phyloP scores from a whole-genome alignment of 2,329 filamentous ascomycete genomes.

The Aspergillus felis region DNA sequence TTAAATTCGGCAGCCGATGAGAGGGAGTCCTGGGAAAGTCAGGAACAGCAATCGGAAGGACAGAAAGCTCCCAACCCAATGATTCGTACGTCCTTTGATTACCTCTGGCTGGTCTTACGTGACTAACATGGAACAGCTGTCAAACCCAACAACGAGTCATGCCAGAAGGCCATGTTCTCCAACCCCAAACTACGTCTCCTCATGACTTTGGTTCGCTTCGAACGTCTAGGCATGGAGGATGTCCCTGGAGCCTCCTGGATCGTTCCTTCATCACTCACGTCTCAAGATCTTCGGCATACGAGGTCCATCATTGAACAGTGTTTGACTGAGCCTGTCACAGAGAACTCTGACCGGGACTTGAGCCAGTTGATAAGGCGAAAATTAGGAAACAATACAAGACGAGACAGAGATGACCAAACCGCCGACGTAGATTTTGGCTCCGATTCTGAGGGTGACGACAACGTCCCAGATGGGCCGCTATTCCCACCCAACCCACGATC shows the following conservation, averaged over 20 bases:
- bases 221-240: slow-evolving; percentile 63
- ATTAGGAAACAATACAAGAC: slow-evolving; percentile 37
- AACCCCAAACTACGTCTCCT: slow-evolving; percentile 84
- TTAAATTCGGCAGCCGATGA: slow-evolving; percentile 67
- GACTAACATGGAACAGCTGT: slow-evolving; percentile 45
- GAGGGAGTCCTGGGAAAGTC: slow-evolving; percentile 72
- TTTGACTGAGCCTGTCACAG: slow-evolving; percentile 72
- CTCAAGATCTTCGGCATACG: slow-evolving; percentile 63
- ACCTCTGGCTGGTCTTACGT: too few species aligned
- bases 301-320: slow-evolving; percentile 71
- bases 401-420: slow-evolving; percentile 29
- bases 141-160: slow-evolving; percentile 61
- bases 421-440: slow-evolving; percentile 63
- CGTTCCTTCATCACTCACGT: slow-evolving; percentile 63
- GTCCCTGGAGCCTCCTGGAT: slow-evolving; percentile 74
- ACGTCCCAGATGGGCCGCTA: slow-evolving; percentile 55
- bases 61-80: slow-evolving; percentile 23
- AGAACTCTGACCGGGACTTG: slow-evolving; percentile 70
- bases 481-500: slow-evolving; percentile 58
- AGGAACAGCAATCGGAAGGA: slow-evolving; percentile 46
- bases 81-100: slow-evolving; percentile 44
- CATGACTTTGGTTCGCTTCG: slow-evolving; percentile 70
- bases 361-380: slow-evolving; percentile 77
- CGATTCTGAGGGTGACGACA: slow-evolving; percentile 60
- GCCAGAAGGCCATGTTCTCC: slow-evolving; percentile 75